Evolutionary conservation across 2,329 filamentous ascomycete species (phyloP), one percentile per base, ranked within the genome.

Genomic region (Cladorrhinum sp.): DNA sequence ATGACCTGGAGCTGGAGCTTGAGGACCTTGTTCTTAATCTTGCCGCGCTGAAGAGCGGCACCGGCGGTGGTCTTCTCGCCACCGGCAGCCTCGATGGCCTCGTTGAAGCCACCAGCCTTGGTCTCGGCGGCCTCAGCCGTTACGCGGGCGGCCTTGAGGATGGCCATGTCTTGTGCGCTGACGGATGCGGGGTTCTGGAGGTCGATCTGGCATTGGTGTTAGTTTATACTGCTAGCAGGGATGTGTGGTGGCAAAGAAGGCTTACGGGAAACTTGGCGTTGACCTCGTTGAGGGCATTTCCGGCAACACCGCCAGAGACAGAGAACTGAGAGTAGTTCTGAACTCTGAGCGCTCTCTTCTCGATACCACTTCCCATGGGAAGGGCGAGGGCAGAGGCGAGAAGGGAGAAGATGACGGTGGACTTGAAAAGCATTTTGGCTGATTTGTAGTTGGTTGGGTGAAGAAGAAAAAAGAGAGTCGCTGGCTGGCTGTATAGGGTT

Each of bases 21-120:
- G 57, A 85, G 72, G 23, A 86, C 81, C 75, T 85, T 85, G 75
- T 85, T 85, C 77, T 85, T 84, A 68, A 79, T 85, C 74, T 85
- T 85, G 67, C 82, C 82, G 55, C 76, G 76, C 73, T 82, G 74
- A 16, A 85, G 74, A 10, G 80, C 79, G 42, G 74, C 61, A 46
- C 69, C 78, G 0, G 74, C 77, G 1, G 74, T 72, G 12, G 74
- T 69, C 14, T 59, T 51, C 20, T 72, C 74, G 26, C 72, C 74
- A 23, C 71, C 75, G 8, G 81, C 81, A 2, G 76, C 77, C 12
- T 72, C 75, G 62, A 83, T 80, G 42, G 81, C 78, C 16, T 80
- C 76, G 72, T 86, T 83, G 75, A 84, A 86, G 36, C 77, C 78
- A 20, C 76, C 78, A 0, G 74, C 74, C 8, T 77, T 73, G 1